phyloP scores from a whole-genome alignment of 257 asterid species.

The Rehmannia glutinosa region DNA sequence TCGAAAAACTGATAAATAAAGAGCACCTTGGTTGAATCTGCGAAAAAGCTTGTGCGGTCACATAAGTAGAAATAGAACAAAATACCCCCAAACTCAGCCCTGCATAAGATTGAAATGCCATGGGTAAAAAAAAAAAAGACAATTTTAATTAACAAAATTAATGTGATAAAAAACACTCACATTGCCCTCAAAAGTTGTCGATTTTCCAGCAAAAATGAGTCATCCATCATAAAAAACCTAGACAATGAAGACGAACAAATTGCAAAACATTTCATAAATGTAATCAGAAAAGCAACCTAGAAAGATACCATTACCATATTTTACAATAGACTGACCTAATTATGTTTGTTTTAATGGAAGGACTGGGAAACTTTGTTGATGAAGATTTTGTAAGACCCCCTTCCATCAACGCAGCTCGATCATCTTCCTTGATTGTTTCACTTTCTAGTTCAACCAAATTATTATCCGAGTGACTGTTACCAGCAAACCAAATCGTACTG shows the following conservation, averaged over 20 bases:
- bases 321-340: conserved; percentile 41
- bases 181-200: conserved; percentile 40
- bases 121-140: conserved; percentile 9
- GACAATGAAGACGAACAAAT: conserved; percentile 12
- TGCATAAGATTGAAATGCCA: conserved; percentile 29
- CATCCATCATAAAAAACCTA: conserved; percentile 40
- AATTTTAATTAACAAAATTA: not conserved
- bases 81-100: conserved; percentile 87
- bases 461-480: conserved; percentile 72
- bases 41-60: conserved; percentile 75
- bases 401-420: conserved; percentile 70
- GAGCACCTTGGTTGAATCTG: conserved; percentile 75
- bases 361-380: conserved; percentile 42
- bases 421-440: conserved; percentile 67
- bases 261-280: conserved; percentile 14
- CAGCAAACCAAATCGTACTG: conserved; percentile 20
- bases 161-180: conserved; percentile 25
- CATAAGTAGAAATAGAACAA: conserved; percentile 72
- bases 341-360: conserved; percentile 57
- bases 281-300: conserved; percentile 5
- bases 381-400: conserved; percentile 70
- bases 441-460: conserved; percentile 58
- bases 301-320: not conserved
- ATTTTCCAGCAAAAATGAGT: conserved; percentile 44
- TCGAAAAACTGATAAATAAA: conserved; percentile 20